These are phyloP conservation scores for Vanilla planifolia DNA, from an alignment of 106 monocot species.

Conservation along the genomic window DNA sequence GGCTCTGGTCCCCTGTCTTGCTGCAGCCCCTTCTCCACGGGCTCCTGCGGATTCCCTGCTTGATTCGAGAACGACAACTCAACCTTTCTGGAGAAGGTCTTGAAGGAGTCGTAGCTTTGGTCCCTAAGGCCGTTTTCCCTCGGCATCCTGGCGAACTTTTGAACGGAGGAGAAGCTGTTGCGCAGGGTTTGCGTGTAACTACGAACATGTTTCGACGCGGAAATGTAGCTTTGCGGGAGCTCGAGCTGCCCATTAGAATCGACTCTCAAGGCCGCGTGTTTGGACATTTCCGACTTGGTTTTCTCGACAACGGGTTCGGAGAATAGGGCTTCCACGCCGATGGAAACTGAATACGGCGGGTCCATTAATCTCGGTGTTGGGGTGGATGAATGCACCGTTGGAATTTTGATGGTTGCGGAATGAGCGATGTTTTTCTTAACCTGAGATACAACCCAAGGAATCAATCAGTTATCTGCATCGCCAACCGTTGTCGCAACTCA, in stretches of 20 bases:
- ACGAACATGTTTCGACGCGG: neutral
- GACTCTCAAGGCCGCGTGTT: neutral
- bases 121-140: slow-evolving; percentile 20
- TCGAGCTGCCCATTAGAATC: neutral
- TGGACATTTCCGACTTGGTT: slow-evolving; percentile 2
- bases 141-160: neutral
- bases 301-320: slow-evolving; percentile 9
- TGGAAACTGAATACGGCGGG: too few relatives aligned
- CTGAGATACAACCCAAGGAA: too few relatives aligned
- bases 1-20: slow-evolving; percentile 15
- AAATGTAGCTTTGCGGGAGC: neutral
- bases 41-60: slow-evolving; percentile 25
- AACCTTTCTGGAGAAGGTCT: slow-evolving; percentile 38
- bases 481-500: too few relatives aligned
- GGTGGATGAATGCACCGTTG: too few relatives aligned
- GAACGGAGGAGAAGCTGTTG: neutral
- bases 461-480: too few relatives aligned
- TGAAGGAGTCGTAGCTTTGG: slow-evolving; percentile 36
- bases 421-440: too few relatives aligned
- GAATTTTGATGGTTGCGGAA: too few relatives aligned
- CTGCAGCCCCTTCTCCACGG: slow-evolving; percentile 5
- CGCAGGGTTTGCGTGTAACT: slow-evolving; percentile 27
- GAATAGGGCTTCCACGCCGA: slow-evolving; percentile 23
- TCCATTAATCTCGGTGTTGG: too few relatives aligned
- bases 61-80: slow-evolving; percentile 34